Base-by-base conservation (phyloP, 345 rosid species). In the Hibiscus trionum region DNA sequence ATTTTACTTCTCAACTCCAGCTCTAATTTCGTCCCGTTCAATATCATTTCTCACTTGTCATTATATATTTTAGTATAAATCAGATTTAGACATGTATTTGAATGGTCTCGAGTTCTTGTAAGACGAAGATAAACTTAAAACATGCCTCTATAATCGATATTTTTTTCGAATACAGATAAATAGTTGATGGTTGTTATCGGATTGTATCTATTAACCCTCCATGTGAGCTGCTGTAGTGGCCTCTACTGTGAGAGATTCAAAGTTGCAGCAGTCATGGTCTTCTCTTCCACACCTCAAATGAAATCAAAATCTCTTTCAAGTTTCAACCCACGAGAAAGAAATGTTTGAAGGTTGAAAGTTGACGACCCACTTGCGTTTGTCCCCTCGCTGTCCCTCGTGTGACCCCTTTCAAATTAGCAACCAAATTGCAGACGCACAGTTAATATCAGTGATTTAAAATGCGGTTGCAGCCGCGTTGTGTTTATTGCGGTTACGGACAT, bases 301-400 rank as follows among this genome's bases (percentile, higher is more conserved):
- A 47, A 47, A 47, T 11, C 24, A 50, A 16, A 19, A 4, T 64
- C 69, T 19, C 69, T 39, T 64, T 64, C 56, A 15, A 50, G 52
- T 39, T 64, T 64, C 56, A 15, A 50, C 44, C 52, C 24, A 62
- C 66, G 10, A 49, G 50, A 47, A 47, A 6, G 1, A 37, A 47
- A 47, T 12, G 15, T 47, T 47, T 3, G 16, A 46, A 46, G 14
- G 50, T 46, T 10, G 53, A 17, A 53, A 53, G 46, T 62, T 33
- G 66, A 33, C 33, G 17, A 19, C 12, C 66, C 69, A 64, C 69
- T 64, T 10, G 52, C n/a, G n/a, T 39, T 64, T 64, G 52, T 64
- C 42, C 42, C 57, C 57, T 21, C 57, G 24, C 42, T 64, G n/a
- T 42, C 39, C 17, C 56, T 17, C 56, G 56, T 52, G 56, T 52